These are phyloP conservation scores for Berberis vulgaris DNA, from an alignment of 164 flowering plant genomes.

Conservation along the genomic window DNA sequence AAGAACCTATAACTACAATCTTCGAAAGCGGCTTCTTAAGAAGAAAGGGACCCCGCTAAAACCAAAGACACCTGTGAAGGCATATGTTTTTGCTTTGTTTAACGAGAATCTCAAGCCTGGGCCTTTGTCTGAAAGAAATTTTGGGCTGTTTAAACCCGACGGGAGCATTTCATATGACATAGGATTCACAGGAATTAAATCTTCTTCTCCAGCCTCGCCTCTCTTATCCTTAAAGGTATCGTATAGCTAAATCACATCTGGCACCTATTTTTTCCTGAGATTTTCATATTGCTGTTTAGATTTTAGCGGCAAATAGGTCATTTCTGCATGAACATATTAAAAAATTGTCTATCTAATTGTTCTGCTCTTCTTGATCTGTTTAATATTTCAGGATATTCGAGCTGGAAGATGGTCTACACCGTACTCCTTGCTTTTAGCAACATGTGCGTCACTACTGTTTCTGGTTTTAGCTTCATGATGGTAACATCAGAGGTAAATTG, in stretches of 20 bases:
- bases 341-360: not conserved
- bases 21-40: constrained; percentile 43
- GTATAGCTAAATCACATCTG: not conserved
- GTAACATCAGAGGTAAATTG: not conserved
- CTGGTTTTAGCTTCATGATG: not conserved
- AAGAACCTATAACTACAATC: constrained; percentile 50
- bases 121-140: constrained; percentile 79
- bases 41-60: constrained; percentile 75
- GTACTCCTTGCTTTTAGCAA: constrained; percentile 8
- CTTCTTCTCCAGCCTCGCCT: constrained; percentile 44
- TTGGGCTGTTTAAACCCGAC: constrained; percentile 79
- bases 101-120: constrained; percentile 81
- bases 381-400: constrained; percentile 2
- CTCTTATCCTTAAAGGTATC: constrained; percentile 33
- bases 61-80: constrained; percentile 48
- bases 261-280: not conserved
- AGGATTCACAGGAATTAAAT: constrained; percentile 64
- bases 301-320: not conserved
- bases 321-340: not conserved
- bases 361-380: not conserved
- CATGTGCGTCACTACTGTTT: constrained; percentile 3
- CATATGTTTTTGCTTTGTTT: constrained; percentile 71
- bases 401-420: constrained; percentile 5
- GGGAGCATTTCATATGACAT: constrained; percentile 79
- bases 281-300: not conserved